Evolutionary conservation across 2,329 filamentous ascomycete species (phyloP).

Genomic region (Cytospora leucostoma): DNA sequence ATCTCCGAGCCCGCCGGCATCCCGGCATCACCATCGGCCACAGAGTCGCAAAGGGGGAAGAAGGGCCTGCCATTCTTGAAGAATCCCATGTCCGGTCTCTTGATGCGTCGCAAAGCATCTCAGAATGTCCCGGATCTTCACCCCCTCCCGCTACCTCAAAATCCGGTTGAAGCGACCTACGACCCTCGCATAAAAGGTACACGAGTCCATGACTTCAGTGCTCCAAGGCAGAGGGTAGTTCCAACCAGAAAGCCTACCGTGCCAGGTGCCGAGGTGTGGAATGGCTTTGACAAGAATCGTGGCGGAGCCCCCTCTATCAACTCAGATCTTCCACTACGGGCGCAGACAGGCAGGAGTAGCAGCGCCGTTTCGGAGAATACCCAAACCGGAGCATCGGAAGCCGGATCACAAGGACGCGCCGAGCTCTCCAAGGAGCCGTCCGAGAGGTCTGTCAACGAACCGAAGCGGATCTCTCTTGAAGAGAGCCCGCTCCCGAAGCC

Average conservation of each 20-base stretch:
- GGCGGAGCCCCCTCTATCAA: constrained; percentile 6
- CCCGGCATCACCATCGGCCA: constrained; percentile 31
- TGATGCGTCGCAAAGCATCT: constrained; percentile 57
- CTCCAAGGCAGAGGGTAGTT: constrained; percentile 49
- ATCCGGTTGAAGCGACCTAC: constrained; percentile 51
- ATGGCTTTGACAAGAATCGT: constrained; percentile 15
- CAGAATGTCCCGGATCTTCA: constrained; percentile 49
- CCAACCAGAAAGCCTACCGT: constrained; percentile 24
- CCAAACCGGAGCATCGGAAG: constrained; percentile 12
- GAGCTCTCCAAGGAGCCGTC: constrained; percentile 21
- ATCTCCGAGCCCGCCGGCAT: constrained; percentile 41
- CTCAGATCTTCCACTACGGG: constrained; percentile 16
- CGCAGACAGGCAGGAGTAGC: constrained; percentile 18
- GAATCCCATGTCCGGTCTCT: constrained; percentile 60
- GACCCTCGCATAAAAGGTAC: constrained; percentile 67
- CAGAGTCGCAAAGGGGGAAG: constrained; percentile 49
- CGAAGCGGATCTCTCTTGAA: constrained; percentile 28
- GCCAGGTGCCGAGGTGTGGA: constrained; percentile 23
- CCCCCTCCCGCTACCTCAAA: constrained; percentile 43
- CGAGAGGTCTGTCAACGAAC: not conserved
- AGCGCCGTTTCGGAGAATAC: constrained; percentile 19
- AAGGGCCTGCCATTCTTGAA: constrained; percentile 60
- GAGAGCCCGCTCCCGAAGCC: constrained; percentile 31
- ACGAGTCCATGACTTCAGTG: constrained; percentile 66
- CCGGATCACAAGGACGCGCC: constrained; percentile 3